Percentiles rank a stretch among this genome's conserved stretches.
These are phyloP conservation scores for Xylaria multiplex DNA, from an alignment of 2,329 filamentous ascomycete species.

Conservation along the genomic window DNA sequence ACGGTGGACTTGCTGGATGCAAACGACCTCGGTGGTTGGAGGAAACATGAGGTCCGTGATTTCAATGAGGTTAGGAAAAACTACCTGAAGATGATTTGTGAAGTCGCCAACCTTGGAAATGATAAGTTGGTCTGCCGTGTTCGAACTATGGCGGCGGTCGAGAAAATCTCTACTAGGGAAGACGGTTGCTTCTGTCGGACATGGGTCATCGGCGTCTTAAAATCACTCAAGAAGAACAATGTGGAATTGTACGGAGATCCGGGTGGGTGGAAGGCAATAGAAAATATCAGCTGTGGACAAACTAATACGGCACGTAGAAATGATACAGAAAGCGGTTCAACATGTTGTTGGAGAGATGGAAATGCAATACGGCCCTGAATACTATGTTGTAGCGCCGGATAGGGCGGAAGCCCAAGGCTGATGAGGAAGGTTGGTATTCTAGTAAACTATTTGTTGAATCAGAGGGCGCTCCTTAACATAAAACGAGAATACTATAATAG, in stretches of 20 bases:
- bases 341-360: not conserved
- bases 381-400: constrained; percentile 5
- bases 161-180: not conserved
- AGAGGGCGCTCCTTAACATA: no score
- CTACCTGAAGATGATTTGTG: constrained; percentile 15
- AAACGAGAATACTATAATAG: no score
- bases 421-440: no score
- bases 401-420: no score
- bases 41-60: constrained; percentile 5
- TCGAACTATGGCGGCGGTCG: not conserved
- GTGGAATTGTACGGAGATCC: constrained; percentile 7
- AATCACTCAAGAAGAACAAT: constrained; percentile 4
- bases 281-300: not conserved
- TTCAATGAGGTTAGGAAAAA: constrained; percentile 7
- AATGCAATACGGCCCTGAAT: constrained; percentile 8
- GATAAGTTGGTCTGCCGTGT: not conserved
- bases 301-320: constrained; percentile 4
- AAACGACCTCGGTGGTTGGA: constrained; percentile 3
- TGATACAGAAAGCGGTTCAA: constrained; percentile 1
- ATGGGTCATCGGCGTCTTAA: constrained; percentile 20
- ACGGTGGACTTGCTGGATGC: not conserved
- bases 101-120: constrained; percentile 1
- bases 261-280: not conserved
- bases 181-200: constrained; percentile 20
- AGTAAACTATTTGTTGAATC: no score